phyloP scores from a whole-genome alignment of 306 rosid genomes.

The Pueraria montana region DNA sequence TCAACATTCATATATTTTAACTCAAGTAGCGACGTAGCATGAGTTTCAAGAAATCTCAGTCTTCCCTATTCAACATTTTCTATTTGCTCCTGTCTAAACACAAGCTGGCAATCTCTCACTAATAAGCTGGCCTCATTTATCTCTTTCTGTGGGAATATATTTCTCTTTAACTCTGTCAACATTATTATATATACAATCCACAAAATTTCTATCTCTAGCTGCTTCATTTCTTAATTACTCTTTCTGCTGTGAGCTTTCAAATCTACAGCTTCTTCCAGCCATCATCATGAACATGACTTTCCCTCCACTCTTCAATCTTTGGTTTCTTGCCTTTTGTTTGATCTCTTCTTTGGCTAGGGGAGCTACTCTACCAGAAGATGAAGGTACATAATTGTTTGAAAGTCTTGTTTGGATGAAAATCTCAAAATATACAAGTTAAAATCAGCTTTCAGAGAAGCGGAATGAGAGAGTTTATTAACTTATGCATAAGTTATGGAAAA shows the following conservation, averaged over 20 bases:
- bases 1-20: conserved; percentile 41
- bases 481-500: too few species aligned
- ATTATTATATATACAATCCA: not conserved
- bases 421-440: not conserved
- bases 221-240: conserved; percentile 1
- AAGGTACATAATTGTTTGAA: conserved; percentile 42
- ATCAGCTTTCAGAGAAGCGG: too few species aligned
- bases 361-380: conserved; percentile 44
- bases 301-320: conserved; percentile 24
- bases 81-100: not conserved
- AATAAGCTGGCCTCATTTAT: not conserved
- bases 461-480: too few species aligned
- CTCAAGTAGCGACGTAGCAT: not conserved
- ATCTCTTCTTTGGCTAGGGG: conserved; percentile 39
- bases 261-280: conserved; percentile 9
- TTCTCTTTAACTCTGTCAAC: not conserved
- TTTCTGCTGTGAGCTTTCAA: not conserved
- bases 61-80: not conserved
- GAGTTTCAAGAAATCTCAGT: conserved; percentile 30
- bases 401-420: too few species aligned
- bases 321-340: conserved; percentile 31
- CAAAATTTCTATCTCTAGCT: not conserved
- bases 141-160: not conserved
- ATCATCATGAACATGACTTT: conserved; percentile 31
- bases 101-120: conserved; percentile 36